Conservation (phyloP, 2,329 filamentous ascomycete genomes). For the Myriosclerotinia duriaeana region DNA sequence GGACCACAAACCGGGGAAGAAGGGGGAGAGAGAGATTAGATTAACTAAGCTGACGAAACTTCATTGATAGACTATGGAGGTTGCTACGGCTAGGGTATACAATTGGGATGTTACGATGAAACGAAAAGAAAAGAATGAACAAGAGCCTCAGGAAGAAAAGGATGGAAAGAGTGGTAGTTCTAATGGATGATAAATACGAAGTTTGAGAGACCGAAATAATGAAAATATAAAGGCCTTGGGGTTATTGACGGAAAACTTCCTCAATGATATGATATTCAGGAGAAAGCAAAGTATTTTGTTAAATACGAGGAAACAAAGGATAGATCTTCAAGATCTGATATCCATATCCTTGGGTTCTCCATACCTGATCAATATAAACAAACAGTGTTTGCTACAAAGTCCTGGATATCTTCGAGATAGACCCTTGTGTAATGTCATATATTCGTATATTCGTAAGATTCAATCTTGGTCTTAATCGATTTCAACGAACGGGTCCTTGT, state of each 20-base stretch:
- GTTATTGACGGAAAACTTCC: neutral
- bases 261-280: constrained; percentile 20
- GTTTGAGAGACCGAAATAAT: constrained; percentile 18
- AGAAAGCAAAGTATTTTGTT: neutral
- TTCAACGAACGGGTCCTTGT: neutral
- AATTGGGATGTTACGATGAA: constrained; percentile 99
- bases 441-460: neutral
- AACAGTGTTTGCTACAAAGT: neutral
- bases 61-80: constrained; percentile 63
- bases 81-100: constrained; percentile 94
- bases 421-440: neutral
- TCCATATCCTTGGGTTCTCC: too few relatives aligned
- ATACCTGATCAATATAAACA: constrained; percentile 10
- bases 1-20: neutral
- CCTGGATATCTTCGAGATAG: neutral
- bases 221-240: constrained; percentile 11
- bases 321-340: constrained; percentile 11
- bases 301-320: neutral
- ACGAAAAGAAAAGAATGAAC: constrained; percentile 79
- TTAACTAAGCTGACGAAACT: constrained; percentile 24
- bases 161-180: constrained; percentile 39
- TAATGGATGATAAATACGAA: constrained; percentile 35
- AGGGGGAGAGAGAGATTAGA: neutral
- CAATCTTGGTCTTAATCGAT: neutral
- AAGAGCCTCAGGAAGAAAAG: constrained; percentile 45